These are phyloP conservation scores for Sporobolus alterniflorus DNA, from an alignment of 202 grass and related monocot species.

Conservation along the genomic window DNA sequence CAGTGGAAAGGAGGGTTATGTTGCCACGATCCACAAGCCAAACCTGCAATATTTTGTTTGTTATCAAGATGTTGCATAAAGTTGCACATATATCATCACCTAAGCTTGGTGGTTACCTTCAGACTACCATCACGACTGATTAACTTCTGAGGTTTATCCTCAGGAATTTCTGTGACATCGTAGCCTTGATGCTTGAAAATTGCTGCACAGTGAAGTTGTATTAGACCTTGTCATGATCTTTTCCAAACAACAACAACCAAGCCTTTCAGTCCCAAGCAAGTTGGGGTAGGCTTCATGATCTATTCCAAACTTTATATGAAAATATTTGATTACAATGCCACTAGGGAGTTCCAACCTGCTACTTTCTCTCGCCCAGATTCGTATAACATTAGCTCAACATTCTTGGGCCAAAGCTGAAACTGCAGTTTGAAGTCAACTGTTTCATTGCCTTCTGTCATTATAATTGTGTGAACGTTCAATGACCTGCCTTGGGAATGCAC, in stretches of 20 bases:
- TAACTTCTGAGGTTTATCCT: conserved; percentile 53
- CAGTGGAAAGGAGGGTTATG: conserved; percentile 53
- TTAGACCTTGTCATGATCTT: conserved; percentile 29
- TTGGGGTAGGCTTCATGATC: too few species aligned
- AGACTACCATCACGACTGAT: conserved; percentile 61
- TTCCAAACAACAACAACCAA: too few species aligned
- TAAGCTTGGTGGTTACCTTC: conserved; percentile 49
- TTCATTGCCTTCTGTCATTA: conserved; percentile 81
- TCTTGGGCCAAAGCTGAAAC: conserved; percentile 71
- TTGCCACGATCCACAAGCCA: conserved; percentile 64
- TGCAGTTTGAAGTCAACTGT: conserved; percentile 61
- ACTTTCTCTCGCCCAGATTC: conserved; percentile 80
- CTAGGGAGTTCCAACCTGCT: conserved; percentile 56
- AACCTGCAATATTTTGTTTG: conserved; percentile 51
- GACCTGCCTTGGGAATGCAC: conserved; percentile 59
- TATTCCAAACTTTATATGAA: background rate
- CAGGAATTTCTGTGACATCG: conserved; percentile 70
- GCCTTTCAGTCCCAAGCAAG: too few species aligned
- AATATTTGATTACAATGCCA: conserved; percentile 18
- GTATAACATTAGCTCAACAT: conserved; percentile 63
- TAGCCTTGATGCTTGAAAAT: conserved; percentile 93
- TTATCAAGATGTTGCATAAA: conserved; percentile 23
- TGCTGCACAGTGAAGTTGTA: conserved; percentile 52
- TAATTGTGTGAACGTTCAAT: conserved; percentile 39
- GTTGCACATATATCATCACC: background rate